These are phyloP conservation scores for Globisporangium emineosum DNA, from an alignment of 352 stramenopile species.

Conservation along the genomic window DNA sequence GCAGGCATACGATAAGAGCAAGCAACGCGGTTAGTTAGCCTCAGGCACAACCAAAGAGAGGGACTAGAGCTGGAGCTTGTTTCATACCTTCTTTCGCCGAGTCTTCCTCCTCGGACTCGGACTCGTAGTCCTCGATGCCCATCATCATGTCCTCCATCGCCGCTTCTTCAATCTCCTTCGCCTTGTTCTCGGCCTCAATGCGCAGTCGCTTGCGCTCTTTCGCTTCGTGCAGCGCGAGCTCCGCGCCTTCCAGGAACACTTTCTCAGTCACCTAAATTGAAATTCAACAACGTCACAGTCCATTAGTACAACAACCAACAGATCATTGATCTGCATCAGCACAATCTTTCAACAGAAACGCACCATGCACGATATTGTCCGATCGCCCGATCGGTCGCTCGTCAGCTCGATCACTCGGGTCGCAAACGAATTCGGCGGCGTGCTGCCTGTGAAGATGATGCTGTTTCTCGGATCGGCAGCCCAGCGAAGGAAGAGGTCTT, in stretches of 20 bases:
- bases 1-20: constrained; percentile 6
- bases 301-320: neutral
- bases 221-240: constrained; percentile 82
- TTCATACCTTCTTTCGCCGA: constrained; percentile 53
- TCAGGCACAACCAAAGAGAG: neutral
- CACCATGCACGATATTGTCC: constrained; percentile 58
- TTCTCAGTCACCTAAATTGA: constrained; percentile 43
- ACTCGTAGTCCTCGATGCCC: constrained; percentile 88
- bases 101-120: constrained; percentile 74
- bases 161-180: constrained; percentile 86
- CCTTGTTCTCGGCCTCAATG: constrained; percentile 84
- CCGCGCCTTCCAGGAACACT: constrained; percentile 79
- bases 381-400: constrained; percentile 45
- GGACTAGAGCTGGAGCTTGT: too few relatives aligned
- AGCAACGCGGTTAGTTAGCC: neutral
- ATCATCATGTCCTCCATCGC: constrained; percentile 92
- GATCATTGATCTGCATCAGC: neutral
- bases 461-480: constrained; percentile 72
- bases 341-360: constrained; percentile 1
- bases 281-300: neutral
- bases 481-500: constrained; percentile 85
- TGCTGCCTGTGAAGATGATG: constrained; percentile 79
- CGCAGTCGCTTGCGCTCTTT: constrained; percentile 83
- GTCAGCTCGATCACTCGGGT: constrained; percentile 56
- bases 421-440: constrained; percentile 64